These are phyloP conservation scores for Ustilago cynodontis DNA, from an alignment of 1,284 basidiomycete species.

Conservation along the genomic window DNA sequence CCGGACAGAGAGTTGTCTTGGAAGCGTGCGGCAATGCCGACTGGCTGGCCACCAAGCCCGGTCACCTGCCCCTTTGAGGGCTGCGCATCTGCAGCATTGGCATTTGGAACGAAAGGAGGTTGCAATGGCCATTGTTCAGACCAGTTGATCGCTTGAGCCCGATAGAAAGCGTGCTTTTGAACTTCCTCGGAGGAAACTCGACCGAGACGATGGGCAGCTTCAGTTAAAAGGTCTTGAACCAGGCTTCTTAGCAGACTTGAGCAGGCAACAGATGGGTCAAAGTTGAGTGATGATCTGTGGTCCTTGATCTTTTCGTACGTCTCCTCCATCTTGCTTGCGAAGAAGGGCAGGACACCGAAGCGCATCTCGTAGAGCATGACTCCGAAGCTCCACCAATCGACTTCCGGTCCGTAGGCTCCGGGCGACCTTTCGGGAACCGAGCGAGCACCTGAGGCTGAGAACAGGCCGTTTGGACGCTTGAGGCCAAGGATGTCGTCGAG, in stretches of 20 bases:
- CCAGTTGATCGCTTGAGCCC: constrained; percentile 56
- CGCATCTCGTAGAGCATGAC: constrained; percentile 68
- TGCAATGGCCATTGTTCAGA: constrained; percentile 42
- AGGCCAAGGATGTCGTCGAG: constrained; percentile 36
- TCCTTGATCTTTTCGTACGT: constrained; percentile 65
- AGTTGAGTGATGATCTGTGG: constrained; percentile 49
- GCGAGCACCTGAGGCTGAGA: background rate
- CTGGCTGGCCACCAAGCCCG: background rate
- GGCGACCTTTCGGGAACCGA: constrained; percentile 23
- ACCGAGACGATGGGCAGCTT: constrained; percentile 51
- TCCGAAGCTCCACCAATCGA: constrained; percentile 69
- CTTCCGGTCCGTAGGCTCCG: constrained; percentile 66
- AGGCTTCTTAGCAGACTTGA: constrained; percentile 40
- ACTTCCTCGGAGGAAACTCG: constrained; percentile 48
- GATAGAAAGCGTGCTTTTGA: constrained; percentile 53
- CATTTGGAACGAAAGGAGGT: constrained; percentile 62
- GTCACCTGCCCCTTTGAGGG: constrained; percentile 7
- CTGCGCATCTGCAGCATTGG: constrained; percentile 35
- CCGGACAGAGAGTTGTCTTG: constrained; percentile 40
- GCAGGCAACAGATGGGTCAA: constrained; percentile 40
- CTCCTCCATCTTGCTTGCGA: constrained; percentile 60
- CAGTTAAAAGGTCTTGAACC: constrained; percentile 48
- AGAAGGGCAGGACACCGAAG: constrained; percentile 65
- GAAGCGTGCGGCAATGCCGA: constrained; percentile 18
- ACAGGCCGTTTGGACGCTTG: constrained; percentile 1